Base-by-base conservation (phyloP, 2,329 filamentous ascomycete genomes). In the Bipolaris zeicola region DNA sequence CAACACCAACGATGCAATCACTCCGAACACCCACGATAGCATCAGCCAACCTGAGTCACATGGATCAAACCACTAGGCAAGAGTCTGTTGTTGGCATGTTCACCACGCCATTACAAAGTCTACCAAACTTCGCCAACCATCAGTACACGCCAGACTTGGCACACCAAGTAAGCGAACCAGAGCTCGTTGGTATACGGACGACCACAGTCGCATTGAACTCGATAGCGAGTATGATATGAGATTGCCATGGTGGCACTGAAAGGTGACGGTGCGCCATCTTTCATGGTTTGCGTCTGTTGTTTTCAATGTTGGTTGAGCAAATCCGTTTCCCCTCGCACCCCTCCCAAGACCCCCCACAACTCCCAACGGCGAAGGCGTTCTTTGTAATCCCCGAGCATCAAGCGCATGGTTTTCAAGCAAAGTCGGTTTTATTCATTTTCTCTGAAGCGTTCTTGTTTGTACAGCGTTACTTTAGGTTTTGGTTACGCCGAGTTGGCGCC, bases 141-240 rank as follows among this genome's bases (percentile, higher is more conserved):
- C 54, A 58, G 6, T 50, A 61, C 52, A 55, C 62, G 24, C 55
- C 56, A 3, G 62, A 54, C n/a, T 55, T 69, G 14, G 58, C 67
- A 34, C 68, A 71, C 50, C 66, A 69, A 48, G 67, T 75, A 31
- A 72, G 67, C 16, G 72, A 75, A 52, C 73, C 73, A 6, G 73
- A 76, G 44, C 58, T 75, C 13, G 70, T 75, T 5, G 72, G 73
- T 14, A 68, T 76, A 16, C 68, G 70, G 36, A 65, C 69, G 6
- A 65, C 68, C 3, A 63, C 69, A 2, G 63, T 69, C 6, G 64
- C 69, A 31, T 62, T 75, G 10, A 74, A 70, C 50, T 73, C 69
- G 11, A 69, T 76, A 24, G 72, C 73, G 14, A 71, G 72, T 54
- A 75, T 76, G 73, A 75, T 76, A 48, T 64, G 47, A 62, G 36